Conservation (phyloP, 495 filamentous ascomycete species). For the Aspergillus egyptiacus region DNA sequence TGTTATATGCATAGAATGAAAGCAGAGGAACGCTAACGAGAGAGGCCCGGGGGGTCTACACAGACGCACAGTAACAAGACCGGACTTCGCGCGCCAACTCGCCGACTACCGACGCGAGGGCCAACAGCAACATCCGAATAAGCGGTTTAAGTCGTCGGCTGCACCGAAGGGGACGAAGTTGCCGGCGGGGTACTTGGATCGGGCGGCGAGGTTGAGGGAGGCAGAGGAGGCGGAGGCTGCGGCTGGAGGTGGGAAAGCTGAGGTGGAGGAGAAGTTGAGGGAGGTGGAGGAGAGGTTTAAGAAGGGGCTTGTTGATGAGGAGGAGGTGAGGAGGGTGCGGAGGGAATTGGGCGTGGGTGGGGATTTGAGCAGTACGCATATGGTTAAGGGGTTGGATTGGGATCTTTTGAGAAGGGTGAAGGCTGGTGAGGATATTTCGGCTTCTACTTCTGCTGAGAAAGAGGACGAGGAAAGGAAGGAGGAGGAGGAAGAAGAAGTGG, state of each 20-base stretch:
- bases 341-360: conserved; percentile 73
- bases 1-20: too few relatives aligned
- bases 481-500: conserved; percentile 13
- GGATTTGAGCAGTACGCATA: conserved; percentile 69
- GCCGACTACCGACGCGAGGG: conserved; percentile 62
- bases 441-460: conserved; percentile 19
- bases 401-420: conserved; percentile 68
- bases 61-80: conserved; percentile 62
- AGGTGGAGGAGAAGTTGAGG: conserved; percentile 10
- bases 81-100: conserved; percentile 80
- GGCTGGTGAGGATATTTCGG: conserved; percentile 64
- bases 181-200: conserved; percentile 76
- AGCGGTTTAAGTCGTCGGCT: conserved; percentile 68
- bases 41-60: too few relatives aligned
- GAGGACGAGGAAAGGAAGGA: conserved; percentile 19
- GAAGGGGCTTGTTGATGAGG: conserved; percentile 71
- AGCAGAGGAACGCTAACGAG: too few relatives aligned
- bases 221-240: background rate
- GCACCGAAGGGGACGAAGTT: conserved; percentile 81
- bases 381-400: conserved; percentile 89
- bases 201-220: conserved; percentile 54
- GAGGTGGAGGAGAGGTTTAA: conserved; percentile 60
- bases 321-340: conserved; percentile 64
- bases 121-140: conserved; percentile 43
- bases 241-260: background rate